Evolutionary conservation across 1,284 basidiomycete species (phyloP).

Genomic region (Phlebopus sp.): DNA sequence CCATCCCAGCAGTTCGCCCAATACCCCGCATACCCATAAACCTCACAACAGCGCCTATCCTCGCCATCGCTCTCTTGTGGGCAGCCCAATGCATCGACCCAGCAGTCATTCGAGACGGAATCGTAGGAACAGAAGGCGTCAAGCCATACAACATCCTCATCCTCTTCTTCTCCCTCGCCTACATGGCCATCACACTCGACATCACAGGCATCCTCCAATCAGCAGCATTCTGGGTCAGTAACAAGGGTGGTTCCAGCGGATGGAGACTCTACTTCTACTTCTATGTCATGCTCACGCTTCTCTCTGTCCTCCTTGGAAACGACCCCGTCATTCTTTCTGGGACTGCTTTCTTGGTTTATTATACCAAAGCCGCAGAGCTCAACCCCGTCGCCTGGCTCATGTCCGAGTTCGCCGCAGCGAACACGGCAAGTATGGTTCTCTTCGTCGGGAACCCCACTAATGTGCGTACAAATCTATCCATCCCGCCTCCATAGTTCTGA

Average conservation of each 20-base stretch:
- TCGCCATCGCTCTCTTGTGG: slow-evolving; percentile 78
- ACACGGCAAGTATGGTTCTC: slow-evolving; percentile 72
- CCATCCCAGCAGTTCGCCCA: slow-evolving; percentile 45
- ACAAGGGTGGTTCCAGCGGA: slow-evolving; percentile 70
- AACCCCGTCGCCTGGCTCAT: slow-evolving; percentile 49
- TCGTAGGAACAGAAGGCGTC: slow-evolving; percentile 71
- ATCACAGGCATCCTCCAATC: slow-evolving; percentile 85
- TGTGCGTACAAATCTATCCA: slow-evolving; percentile 31
- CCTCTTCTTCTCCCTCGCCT: slow-evolving; percentile 89
- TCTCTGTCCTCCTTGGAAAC: slow-evolving; percentile 85
- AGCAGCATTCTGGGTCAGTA: slow-evolving; percentile 85
- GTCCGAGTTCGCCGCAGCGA: slow-evolving; percentile 67
- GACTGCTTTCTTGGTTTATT: slow-evolving; percentile 85
- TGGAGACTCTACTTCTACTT: slow-evolving; percentile 74
- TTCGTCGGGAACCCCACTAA: slow-evolving; percentile 77
- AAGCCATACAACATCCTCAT: slow-evolving; percentile 93
- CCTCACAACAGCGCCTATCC: slow-evolving; percentile 73
- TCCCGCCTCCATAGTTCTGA: background rate
- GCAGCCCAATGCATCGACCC: slow-evolving; percentile 72
- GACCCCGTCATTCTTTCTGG: slow-evolving; percentile 86
- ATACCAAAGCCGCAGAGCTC: slow-evolving; percentile 68
- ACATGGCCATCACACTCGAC: slow-evolving; percentile 92
- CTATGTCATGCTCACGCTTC: slow-evolving; percentile 76
- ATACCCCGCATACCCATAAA: slow-evolving; percentile 51
- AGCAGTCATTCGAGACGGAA: slow-evolving; percentile 63